Base-by-base conservation (phyloP, 345 rosid species). In the Lepidium aucheri region DNA sequence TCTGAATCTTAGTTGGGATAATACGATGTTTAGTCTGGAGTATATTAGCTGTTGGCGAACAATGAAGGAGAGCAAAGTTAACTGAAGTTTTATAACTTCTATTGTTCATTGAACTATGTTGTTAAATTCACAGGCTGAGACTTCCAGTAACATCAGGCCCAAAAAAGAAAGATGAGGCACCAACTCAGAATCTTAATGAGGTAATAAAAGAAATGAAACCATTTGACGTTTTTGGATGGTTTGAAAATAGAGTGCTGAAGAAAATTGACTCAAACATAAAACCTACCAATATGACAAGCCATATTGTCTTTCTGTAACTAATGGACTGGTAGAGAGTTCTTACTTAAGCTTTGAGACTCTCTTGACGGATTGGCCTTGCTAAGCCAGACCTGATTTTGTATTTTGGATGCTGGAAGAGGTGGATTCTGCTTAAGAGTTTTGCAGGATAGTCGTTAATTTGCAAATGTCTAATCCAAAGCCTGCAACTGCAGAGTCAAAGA, bases 151-250 rank as follows among this genome's bases (percentile, higher is more conserved):
- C 77, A 47, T 66, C 79, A 60, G 77, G 77, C 33, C 76, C 80
- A 34, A 85, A 74, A 78, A 85, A 61, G 86, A 93, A 83, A 75
- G 87, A 77, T 38, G 96, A 81, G 44, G 80, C 72, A 72, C 77
- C 63, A 49, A 44, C 60, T 51, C 81, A 76, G 60, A 79, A 65
- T 28, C 59, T 41, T 69, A 44, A 47, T 60, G 83, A 90, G 96
- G 97, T 94, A 80, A 70, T 54, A 39, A 10, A 43, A 28, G 22
- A 70, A 49, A 52, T 49, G 8, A 51, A 49, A 40, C 53, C 38
- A 16, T 53, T 38, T 11, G 10, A 35, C 6, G 11, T 24, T 16
- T 60, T 15, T 54, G 38, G 16, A 28, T 49, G 30, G 18, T 45
- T 20, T 60, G 43, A 15, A 57, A n/a, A 9, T 9, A 39, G 35